Evolutionary conservation across 1,284 basidiomycete species (phyloP).

Genomic region (Stereum hirsutum): DNA sequence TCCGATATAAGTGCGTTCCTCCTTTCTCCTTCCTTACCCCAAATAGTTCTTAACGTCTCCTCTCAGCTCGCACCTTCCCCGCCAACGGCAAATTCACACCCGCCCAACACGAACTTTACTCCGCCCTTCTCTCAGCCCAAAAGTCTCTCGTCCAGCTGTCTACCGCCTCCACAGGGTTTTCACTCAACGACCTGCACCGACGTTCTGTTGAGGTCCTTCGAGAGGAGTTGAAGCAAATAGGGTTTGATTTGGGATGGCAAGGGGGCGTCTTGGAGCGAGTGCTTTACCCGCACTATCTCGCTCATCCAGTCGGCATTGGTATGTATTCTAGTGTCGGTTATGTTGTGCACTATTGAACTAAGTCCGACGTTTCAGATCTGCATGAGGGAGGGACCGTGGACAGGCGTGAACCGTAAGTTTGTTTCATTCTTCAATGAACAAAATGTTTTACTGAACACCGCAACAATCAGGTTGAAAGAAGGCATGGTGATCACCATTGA

Average conservation of each 20-base stretch:
- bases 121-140: constrained; percentile 71
- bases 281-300: constrained; percentile 82
- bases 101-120: constrained; percentile 85
- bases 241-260: constrained; percentile 50
- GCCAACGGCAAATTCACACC: constrained; percentile 72
- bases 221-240: constrained; percentile 74
- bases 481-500: constrained; percentile 90
- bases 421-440: not conserved
- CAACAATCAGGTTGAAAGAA: constrained; percentile 40
- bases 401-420: constrained; percentile 28
- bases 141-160: constrained; percentile 62
- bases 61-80: constrained; percentile 83
- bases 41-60: not conserved
- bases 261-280: constrained; percentile 64
- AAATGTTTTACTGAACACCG: constrained; percentile 10
- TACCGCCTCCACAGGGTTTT: constrained; percentile 42
- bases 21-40: not conserved
- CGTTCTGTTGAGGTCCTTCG: constrained; percentile 65
- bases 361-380: constrained; percentile 42
- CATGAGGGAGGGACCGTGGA: constrained; percentile 63
- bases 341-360: too few species aligned
- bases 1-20: constrained; percentile 79
- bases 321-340: constrained; percentile 19
- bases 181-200: constrained; percentile 75
- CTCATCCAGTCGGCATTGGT: constrained; percentile 84